Evolutionary conservation across 192 early-diverging fungal genomes (phyloP), one percentile per base, ranked within the genome.

Genomic region (Dissophora ornata): DNA sequence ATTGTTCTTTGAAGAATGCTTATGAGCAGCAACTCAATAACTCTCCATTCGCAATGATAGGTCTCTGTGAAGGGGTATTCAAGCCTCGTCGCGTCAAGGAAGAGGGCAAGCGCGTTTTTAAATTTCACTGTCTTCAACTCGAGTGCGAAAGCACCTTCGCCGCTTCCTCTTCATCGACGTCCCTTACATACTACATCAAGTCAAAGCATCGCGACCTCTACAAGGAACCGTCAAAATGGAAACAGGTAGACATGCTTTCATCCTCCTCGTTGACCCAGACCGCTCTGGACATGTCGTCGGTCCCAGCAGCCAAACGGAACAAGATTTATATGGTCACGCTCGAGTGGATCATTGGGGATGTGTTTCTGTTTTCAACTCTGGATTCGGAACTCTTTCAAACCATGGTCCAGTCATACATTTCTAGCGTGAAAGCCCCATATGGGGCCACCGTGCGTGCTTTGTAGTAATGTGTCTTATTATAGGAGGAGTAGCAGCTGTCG

Each of bases 381-480:
- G 54, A 57, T 19, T 57, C 54, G 18, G n/a, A 10, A 6, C 13
- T 38, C 36, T 36, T 41, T 36, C 38, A 8, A 4, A 13, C 54
- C 10, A 54, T 54, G 51, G 30, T 57, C 54, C 4, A 29, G 36
- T 38, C 13, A 0, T 57, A 57, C 25, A 41, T 25, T 6, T 8
- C 55, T 24, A 57, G 25, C 36, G 18, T 41, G 21, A 36, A 57
- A 15, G 32, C 38, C 24, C 55, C 55, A 2, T 57, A 36, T 13
- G 32, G 34, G 16, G 55, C 55, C 36, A 57, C 55, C 8, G 36
- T 41, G 22, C 55, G 55, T 42, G 55, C 55, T n/a, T 24, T 15
- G 24, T 42, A n/a, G n/a, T n/a, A n/a, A 38, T 9, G 36, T 6
- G 1, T 21, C 29, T 53, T 32, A 6, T 29, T 53, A 53, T 32